Percentiles rank a stretch among this genome's conserved stretches.
These are phyloP conservation scores for Aspergillus sclerotialis DNA, from an alignment of 2,329 filamentous ascomycete species.

Conservation along the genomic window DNA sequence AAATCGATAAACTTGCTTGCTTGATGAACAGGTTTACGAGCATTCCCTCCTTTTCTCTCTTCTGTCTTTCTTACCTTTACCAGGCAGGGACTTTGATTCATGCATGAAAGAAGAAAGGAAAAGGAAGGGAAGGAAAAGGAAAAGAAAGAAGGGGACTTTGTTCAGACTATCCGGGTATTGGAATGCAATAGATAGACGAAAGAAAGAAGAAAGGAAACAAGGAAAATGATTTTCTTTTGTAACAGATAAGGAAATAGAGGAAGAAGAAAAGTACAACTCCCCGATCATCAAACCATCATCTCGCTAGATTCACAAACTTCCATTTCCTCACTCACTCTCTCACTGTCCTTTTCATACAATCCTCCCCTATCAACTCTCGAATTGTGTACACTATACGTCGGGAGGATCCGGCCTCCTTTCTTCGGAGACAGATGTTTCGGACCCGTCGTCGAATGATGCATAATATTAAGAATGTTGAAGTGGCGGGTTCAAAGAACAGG, in stretches of 20 bases:
- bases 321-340: constrained; percentile 2
- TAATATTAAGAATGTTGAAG: constrained; percentile 8
- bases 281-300: constrained; percentile 7
- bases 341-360: constrained; percentile 7
- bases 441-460: neutral
- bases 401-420: no score
- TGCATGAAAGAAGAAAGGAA: constrained; percentile 6
- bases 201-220: neutral
- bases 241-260: neutral
- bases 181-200: neutral
- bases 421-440: no score
- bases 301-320: constrained; percentile 13
- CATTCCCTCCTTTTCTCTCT: neutral
- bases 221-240: neutral
- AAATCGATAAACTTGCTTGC: no score
- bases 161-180: neutral
- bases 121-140: constrained; percentile 1
- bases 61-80: neutral
- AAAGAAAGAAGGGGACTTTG: constrained; percentile 6
- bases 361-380: no score
- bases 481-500: constrained; percentile 14
- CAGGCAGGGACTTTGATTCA: constrained; percentile 1
- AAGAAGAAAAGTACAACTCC: no score
- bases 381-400: no score
- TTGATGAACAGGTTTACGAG: neutral